phyloP scores from a whole-genome alignment of 257 asterid genomes.

The Ilex aquifolium region DNA sequence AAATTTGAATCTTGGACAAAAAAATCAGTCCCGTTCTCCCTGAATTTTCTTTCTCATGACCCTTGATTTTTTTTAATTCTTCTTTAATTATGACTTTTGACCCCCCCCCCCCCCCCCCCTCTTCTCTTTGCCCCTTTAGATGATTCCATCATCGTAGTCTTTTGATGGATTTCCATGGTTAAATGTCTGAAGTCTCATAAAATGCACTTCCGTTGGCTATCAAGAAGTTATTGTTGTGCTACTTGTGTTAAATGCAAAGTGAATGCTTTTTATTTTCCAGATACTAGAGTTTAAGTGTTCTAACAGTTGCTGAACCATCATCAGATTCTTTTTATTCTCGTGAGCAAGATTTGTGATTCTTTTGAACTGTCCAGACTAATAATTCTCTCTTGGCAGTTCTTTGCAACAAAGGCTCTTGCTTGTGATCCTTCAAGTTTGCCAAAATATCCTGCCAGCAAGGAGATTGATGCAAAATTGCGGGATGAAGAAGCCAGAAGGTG shows the following conservation, averaged over 20 bases:
- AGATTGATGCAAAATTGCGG: constrained; percentile 38
- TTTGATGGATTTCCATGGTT: not conserved
- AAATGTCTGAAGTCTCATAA: not conserved
- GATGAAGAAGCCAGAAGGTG: constrained; percentile 49
- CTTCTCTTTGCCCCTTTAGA: not conserved
- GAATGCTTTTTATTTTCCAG: not conserved
- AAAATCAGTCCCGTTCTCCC: not conserved
- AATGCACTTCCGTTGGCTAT: not conserved
- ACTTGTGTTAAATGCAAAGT: not conserved
- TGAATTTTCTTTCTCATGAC: not conserved
- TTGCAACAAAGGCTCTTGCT: constrained; percentile 43
- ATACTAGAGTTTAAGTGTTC: not conserved
- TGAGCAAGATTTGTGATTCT: not conserved
- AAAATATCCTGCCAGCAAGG: constrained; percentile 53
- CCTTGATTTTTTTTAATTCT: not conserved
- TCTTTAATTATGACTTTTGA: not conserved
- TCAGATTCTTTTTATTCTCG: not conserved
- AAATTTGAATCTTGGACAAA: not conserved
- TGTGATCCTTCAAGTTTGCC: constrained; percentile 60
- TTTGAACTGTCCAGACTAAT: not conserved
- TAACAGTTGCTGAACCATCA: not conserved
- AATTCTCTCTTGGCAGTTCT: constrained; percentile 31
- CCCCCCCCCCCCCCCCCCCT: too few species aligned
- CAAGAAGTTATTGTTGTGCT: not conserved
- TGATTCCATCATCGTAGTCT: not conserved